Base-by-base conservation (phyloP, 2,329 filamentous ascomycete species). In the Atkinsonella hypoxylon region DNA sequence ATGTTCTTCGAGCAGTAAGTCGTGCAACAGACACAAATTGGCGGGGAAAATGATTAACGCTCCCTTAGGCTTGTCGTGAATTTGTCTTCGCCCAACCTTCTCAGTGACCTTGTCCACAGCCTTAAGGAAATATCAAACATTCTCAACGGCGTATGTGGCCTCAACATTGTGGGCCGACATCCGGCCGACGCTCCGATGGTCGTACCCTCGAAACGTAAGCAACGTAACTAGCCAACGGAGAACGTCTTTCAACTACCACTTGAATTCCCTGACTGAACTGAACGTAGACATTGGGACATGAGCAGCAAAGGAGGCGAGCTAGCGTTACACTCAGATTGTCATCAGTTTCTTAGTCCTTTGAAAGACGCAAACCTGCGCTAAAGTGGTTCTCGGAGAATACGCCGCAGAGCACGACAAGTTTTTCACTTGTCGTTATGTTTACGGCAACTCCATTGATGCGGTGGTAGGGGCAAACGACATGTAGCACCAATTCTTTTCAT, bases 1-100 rank as follows among this genome's bases (percentile, higher is more conserved):
- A 82, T 65, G 73, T 82, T 36, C 70, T 85, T 57, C 81, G 79
- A 65, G 66, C 71, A 53, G 81, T 84, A 70, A 66, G 80, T 74
- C 51, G 13, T 49, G 48, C 26, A 44, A n/a, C 9, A 20, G n/a
- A 26, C 20, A 20, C 22, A 31, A 32, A 20, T 22, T 20, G 31
- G 31, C 26, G 47, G 26, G 36, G 40, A n/a, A 20, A 7, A 26
- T n/a, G 26, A 31, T 15, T 49, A 38, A 49, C 18, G 15, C 12
- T n/a, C 20, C 42, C 34, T 51, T 38, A 69, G 66, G 65, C 67
- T 8, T 70, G 67, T 48, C 65, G 66, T 20, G 67, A 70, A 51
- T 70, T 69, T 53, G 64, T 65, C n/a, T 65, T 66, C 57, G 34
- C 51, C 17, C 48, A 51, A 31, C 40, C 51, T 6, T n/a, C 13